Conservation (phyloP, 116 monocot genomes). For the Cymodocea nodosa region DNA sequence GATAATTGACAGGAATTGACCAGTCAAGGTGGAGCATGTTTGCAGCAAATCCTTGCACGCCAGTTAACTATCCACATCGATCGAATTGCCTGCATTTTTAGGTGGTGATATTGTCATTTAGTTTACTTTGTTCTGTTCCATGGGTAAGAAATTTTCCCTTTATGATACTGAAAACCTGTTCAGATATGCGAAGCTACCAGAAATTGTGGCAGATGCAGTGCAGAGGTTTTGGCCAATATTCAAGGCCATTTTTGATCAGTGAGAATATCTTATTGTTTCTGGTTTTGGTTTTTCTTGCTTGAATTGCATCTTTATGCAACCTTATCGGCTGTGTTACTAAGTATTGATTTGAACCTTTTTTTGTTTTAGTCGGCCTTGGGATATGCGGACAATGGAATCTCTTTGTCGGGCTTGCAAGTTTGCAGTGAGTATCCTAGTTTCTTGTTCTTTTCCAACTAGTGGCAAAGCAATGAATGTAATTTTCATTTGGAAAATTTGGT, state of each 20-base stretch:
- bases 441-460: no score
- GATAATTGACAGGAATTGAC: conserved; percentile 40
- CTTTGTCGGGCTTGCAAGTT: conserved; percentile 91
- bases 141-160: neutral
- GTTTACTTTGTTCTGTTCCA: neutral
- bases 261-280: conserved; percentile 7
- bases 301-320: neutral
- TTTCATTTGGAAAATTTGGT: neutral
- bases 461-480: neutral
- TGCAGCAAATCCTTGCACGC: conserved; percentile 59
- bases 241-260: conserved; percentile 84
- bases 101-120: conserved; percentile 23
- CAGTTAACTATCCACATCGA: conserved; percentile 89
- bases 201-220: conserved; percentile 70
- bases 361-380: conserved; percentile 72
- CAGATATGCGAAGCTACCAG: conserved; percentile 75
- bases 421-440: conserved; percentile 54
- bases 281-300: neutral
- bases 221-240: conserved; percentile 77
- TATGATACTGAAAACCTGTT: neutral
- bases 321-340: neutral
- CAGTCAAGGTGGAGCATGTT: conserved; percentile 35
- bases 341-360: conserved; percentile 11
- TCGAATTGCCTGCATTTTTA: conserved; percentile 76
- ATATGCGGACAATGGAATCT: conserved; percentile 96